Percentiles rank a stretch among this genome's conserved stretches.
These are phyloP conservation scores for slime mould (Dictyostelium discoideum) DNA, from an alignment of 78 protist genomes.

Conservation along the genomic window DNA sequence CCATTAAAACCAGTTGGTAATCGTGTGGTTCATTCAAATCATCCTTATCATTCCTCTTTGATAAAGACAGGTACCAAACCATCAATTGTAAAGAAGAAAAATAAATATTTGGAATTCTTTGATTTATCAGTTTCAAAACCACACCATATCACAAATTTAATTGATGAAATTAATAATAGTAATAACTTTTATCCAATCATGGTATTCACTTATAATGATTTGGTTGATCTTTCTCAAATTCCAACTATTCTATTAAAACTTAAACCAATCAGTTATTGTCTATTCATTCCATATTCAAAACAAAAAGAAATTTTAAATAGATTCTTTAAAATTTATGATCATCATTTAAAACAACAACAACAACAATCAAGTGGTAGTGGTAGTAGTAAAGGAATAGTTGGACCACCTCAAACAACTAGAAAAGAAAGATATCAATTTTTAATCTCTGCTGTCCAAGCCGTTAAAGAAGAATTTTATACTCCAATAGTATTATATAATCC, in stretches of 20 bases:
- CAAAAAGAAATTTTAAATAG: slow-evolving; percentile 72
- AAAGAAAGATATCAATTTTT: slow-evolving; percentile 71
- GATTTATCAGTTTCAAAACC: slow-evolving; percentile 15
- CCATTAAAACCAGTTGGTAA: slow-evolving; percentile 2
- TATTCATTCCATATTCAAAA: slow-evolving; percentile 61
- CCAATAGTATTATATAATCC: slow-evolving; percentile 76
- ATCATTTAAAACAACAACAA: slow-evolving; percentile 18
- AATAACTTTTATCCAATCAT: slow-evolving; percentile 30
- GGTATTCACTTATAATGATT: slow-evolving; percentile 62
- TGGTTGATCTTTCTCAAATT: slow-evolving; percentile 58
- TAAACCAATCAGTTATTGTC: slow-evolving; percentile 59
- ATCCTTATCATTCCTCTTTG: slow-evolving; percentile 78
- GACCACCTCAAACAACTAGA: background rate
- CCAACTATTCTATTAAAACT: slow-evolving; percentile 19
- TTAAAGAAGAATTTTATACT: slow-evolving; percentile 57
- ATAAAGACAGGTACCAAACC: slow-evolving; percentile 70
- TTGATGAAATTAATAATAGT: slow-evolving; percentile 1
- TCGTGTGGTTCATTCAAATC: slow-evolving; percentile 30
- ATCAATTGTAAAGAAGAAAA: slow-evolving; percentile 23
- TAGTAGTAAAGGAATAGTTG: background rate
- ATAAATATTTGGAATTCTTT: slow-evolving; percentile 66
- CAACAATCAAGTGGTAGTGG: background rate
- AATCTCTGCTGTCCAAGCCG: slow-evolving; percentile 39
- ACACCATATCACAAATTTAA: background rate
- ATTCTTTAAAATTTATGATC: slow-evolving; percentile 55